phyloP scores from a whole-genome alignment of 2,329 filamentous ascomycete genomes.

The Aspergillus sp. region DNA sequence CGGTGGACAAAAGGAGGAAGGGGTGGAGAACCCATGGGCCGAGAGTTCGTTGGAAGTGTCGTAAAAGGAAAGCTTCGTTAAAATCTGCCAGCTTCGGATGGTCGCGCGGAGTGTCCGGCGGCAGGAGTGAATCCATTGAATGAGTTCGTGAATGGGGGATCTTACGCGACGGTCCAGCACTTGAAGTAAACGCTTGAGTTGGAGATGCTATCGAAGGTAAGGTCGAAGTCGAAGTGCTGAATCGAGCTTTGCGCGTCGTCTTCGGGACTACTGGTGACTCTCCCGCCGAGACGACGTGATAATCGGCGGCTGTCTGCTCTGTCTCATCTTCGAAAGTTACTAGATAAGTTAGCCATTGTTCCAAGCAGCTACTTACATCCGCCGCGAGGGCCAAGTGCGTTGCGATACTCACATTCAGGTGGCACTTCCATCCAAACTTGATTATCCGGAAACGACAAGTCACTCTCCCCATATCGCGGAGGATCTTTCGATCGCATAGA shows the following conservation, averaged over 20 bases:
- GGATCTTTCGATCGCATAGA: constrained; percentile 34
- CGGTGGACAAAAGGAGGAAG: neutral
- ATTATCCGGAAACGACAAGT: constrained; percentile 33
- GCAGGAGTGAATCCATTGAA: constrained; percentile 20
- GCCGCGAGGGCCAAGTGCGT: neutral
- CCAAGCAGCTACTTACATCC: neutral
- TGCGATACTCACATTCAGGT: constrained; percentile 26
- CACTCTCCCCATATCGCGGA: constrained; percentile 36
- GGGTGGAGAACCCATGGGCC: constrained; percentile 30
- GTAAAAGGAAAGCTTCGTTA: constrained; percentile 35
- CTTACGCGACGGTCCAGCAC: constrained; percentile 1
- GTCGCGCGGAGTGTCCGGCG: constrained; percentile 21
- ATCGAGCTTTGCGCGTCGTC: constrained; percentile 25
- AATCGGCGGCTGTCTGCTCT: constrained; percentile 35
- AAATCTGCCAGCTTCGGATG: constrained; percentile 27
- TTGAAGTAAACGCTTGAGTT: constrained; percentile 15
- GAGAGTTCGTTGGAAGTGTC: constrained; percentile 33
- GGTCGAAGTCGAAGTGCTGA: constrained; percentile 25
- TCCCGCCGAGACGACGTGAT: constrained; percentile 28
- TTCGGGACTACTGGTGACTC: constrained; percentile 18
- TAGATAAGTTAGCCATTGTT: constrained; percentile 14
- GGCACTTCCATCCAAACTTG: constrained; percentile 34
- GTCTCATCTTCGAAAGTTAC: constrained; percentile 39
- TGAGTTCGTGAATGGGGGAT: constrained; percentile 17
- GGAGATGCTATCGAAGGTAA: constrained; percentile 21